A percentile compares a stretch with the other conserved stretches of the same genome.
Conservation (phyloP, 1,139 yeast species). For the Hyphopichia fennica region DNA sequence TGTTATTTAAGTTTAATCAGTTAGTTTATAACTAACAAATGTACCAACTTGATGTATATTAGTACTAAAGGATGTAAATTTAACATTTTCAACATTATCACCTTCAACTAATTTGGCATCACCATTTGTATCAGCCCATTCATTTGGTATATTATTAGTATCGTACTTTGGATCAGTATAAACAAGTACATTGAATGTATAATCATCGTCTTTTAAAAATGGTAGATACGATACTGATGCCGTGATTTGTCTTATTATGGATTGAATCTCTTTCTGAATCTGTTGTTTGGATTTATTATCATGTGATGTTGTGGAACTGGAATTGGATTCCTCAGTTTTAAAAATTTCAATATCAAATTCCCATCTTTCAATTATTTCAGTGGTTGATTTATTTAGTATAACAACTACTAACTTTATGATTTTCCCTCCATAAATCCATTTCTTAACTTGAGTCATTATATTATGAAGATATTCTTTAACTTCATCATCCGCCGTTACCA, state of each 20-base stretch:
- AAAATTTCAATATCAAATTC: constrained; percentile 65
- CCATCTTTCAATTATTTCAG: constrained; percentile 82
- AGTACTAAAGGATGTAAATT: constrained; percentile 69
- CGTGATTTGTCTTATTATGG: constrained; percentile 84
- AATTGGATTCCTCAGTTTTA: constrained; percentile 7
- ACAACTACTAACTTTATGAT: constrained; percentile 71
- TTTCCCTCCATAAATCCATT: constrained; percentile 76
- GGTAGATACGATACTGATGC: constrained; percentile 88
- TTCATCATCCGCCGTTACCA: constrained; percentile 75
- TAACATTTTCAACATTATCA: constrained; percentile 62
- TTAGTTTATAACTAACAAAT: constrained; percentile 64
- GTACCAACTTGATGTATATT: constrained; percentile 73
- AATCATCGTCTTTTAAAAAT: constrained; percentile 60
- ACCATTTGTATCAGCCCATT: constrained; percentile 77
- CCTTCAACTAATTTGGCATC: constrained; percentile 59
- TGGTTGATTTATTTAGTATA: constrained; percentile 64
- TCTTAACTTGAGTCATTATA: constrained; percentile 74
- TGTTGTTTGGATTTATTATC: constrained; percentile 43
- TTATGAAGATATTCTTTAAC: constrained; percentile 67
- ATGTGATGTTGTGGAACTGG: constrained; percentile 6
- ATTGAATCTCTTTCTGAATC: constrained; percentile 75
- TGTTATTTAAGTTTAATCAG: constrained; percentile 7
- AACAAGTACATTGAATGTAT: constrained; percentile 85
- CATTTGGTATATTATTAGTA: constrained; percentile 57
- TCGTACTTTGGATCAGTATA: constrained; percentile 74